Evolutionary conservation across 2,329 filamentous ascomycete species (phyloP).

Genomic region (Monosporascus cannonballus): DNA sequence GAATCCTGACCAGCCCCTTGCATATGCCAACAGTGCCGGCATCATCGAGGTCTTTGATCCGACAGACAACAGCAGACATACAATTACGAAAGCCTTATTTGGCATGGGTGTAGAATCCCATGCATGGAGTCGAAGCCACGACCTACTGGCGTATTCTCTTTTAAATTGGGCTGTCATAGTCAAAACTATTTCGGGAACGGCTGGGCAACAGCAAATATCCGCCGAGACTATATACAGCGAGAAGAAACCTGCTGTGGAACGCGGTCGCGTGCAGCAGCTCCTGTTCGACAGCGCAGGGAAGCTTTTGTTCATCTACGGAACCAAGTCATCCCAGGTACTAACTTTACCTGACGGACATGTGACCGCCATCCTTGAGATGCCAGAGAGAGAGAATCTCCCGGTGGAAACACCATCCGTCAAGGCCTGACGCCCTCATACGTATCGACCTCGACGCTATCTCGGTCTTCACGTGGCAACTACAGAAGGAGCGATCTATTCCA

Average conservation of each 20-base stretch:
- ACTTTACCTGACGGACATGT: slow-evolving; percentile 2
- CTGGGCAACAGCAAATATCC: not conserved
- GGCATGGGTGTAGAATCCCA: slow-evolving; percentile 1
- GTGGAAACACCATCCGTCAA: slow-evolving; percentile 3
- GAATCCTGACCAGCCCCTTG: slow-evolving; percentile 1
- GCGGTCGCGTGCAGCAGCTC: slow-evolving; percentile 4
- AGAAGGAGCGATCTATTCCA: not conserved
- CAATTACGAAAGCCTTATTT: slow-evolving; percentile 3
- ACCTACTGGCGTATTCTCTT: slow-evolving; percentile 9
- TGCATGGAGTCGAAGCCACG: slow-evolving; percentile 6
- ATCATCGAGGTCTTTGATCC: slow-evolving; percentile 9
- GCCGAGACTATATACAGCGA: not conserved
- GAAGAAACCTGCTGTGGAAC: not conserved
- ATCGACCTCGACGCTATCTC: not conserved
- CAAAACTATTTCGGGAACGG: not conserved
- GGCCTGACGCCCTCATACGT: not conserved
- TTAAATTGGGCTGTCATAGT: slow-evolving; percentile 1
- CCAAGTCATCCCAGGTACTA: slow-evolving; percentile 3
- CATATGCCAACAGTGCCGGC: slow-evolving; percentile 9
- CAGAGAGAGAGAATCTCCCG: not conserved
- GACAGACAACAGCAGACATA: slow-evolving; percentile 2
- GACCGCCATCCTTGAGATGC: not conserved
- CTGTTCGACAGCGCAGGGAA: slow-evolving; percentile 2
- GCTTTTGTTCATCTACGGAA: slow-evolving; percentile 2
- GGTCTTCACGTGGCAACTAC: slow-evolving; percentile 3